Percentiles rank a stretch among this genome's conserved stretches.
Evolutionary conservation across 1,284 basidiomycete genomes (phyloP).

Genomic region (Melampsora americana): DNA sequence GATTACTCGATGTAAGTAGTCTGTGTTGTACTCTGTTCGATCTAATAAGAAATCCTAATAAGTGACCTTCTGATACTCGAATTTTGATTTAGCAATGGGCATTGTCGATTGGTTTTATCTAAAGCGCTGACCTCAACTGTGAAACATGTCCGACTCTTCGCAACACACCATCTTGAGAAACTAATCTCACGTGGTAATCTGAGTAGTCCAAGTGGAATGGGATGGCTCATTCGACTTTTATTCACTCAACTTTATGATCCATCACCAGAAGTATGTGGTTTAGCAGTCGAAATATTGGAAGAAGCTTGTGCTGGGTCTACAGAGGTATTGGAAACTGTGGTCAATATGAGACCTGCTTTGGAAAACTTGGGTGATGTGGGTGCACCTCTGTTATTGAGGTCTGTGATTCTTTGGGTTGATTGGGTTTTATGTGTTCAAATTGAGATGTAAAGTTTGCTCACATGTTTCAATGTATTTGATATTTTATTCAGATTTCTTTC

Average conservation of each 20-base stretch:
- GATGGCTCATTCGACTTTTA: slow-evolving; percentile 61
- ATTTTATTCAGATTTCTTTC: slow-evolving; percentile 97
- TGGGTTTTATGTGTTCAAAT: not conserved
- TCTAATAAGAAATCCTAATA: too few species aligned
- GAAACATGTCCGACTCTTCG: slow-evolving; percentile 79
- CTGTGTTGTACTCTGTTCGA: not conserved
- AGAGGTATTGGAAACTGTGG: slow-evolving; percentile 79
- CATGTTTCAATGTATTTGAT: not conserved
- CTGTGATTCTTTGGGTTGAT: slow-evolving; percentile 49
- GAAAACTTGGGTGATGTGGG: slow-evolving; percentile 93
- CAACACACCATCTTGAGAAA: slow-evolving; percentile 81
- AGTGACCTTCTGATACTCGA: too few species aligned
- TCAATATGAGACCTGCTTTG: slow-evolving; percentile 87
- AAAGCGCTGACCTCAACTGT: slow-evolving; percentile 80
- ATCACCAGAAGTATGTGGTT: slow-evolving; percentile 78
- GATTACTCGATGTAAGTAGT: slow-evolving; percentile 76
- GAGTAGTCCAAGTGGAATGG: slow-evolving; percentile 1
- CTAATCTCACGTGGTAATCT: slow-evolving; percentile 60
- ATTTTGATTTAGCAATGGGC: slow-evolving; percentile 89
- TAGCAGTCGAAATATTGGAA: slow-evolving; percentile 82
- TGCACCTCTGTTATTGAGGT: slow-evolving; percentile 82
- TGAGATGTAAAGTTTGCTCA: not conserved
- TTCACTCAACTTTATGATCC: slow-evolving; percentile 95
- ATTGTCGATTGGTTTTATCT: slow-evolving; percentile 81
- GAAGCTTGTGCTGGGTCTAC: slow-evolving; percentile 76